A percentile compares a stretch with the other conserved stretches of the same genome.
Conservation (phyloP, 2,329 filamentous ascomycete species). For the Paraconiothyrium sp. region DNA sequence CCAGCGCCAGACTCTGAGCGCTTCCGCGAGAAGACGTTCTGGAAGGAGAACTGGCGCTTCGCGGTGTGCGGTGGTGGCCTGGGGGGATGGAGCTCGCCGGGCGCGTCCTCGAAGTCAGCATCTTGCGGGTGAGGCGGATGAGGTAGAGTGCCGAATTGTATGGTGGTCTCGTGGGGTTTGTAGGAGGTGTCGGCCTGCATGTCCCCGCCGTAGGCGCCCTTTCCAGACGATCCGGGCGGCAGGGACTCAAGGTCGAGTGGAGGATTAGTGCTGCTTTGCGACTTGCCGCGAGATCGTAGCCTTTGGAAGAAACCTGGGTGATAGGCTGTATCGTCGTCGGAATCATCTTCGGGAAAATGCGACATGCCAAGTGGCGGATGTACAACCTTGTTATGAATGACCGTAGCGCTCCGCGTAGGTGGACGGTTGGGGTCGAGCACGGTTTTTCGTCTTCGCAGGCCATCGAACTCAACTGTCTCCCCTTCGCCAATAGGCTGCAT, state of each 20-base stretch:
- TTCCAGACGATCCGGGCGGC: conserved; percentile 1
- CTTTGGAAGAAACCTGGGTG: conserved; percentile 61
- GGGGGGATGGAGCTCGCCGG: conserved; percentile 62
- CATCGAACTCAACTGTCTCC: conserved; percentile 90
- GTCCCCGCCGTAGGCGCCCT: conserved; percentile 49
- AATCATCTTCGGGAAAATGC: conserved; percentile 74
- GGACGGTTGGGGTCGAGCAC: conserved; percentile 57
- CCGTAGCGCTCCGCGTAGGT: conserved; percentile 42
- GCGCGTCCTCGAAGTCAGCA: conserved; percentile 51
- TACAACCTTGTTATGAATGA: conserved; percentile 57
- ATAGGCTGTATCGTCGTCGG: conserved; percentile 49
- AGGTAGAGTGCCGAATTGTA: conserved; percentile 57
- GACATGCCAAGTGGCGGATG: conserved; percentile 91
- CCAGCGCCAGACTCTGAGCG: conserved; percentile 40
- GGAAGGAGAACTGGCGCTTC: conserved; percentile 90
- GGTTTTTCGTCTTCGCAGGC: conserved; percentile 77
- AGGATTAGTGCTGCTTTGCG: conserved; percentile 35
- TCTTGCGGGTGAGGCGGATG: conserved; percentile 35
- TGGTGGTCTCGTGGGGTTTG: conserved; percentile 48
- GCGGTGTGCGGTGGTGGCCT: conserved; percentile 64
- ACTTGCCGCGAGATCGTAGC: conserved; percentile 47
- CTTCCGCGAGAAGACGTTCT: conserved; percentile 76
- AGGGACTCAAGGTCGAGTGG: conserved; percentile 20
- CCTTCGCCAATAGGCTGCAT: conserved; percentile 82
- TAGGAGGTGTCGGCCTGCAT: conserved; percentile 61